Evolutionary conservation across 176 grass and related monocot species (phyloP), one percentile per base, ranked within the genome.

Genomic region (Ensete ventricosum): DNA sequence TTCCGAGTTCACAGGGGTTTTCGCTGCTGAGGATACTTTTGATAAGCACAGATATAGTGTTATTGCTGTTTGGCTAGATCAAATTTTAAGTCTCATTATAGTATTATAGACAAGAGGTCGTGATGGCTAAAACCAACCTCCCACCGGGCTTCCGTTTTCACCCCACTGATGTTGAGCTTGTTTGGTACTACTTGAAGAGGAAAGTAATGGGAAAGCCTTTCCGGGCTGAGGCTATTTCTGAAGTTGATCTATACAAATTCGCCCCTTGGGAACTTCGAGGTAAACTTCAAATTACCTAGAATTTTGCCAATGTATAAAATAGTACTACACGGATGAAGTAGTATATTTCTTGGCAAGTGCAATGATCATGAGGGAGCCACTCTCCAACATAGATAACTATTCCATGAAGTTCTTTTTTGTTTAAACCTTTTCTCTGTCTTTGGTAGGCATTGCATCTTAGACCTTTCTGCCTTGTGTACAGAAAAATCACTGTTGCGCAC

Each of bases 201-300:
- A 96, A 87, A 63, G 53, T 96, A 26, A 73, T 82, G 71, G 83
- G 84, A 20, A 90, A 90, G 73, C 77, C 76, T 13, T 64, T 92
- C 25, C 77, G 64, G 26, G 74, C 85, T 79, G 84, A 88, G 78
- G 79, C 83, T 72, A 80, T 92, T 72, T 79, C 85, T 0, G 89
- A 90, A 64, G 86, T 90, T 67, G 93, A 92, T 72, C 73, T 96
- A 21, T 96, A 96, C 77, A 87, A 92, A 79, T 90, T 80, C 75
- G 82, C 89, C 43, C 92, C 92, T 65, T 96, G 93, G 89, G 93
- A 92, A 76, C 89, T 92, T 84, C 89, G 83, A 69, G 81, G 89
- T 96, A 34, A 34, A 34, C 29, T 34, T 34, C 29, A 34, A 34
- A 34, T 5, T 34, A 34, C 3, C 29, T 34, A 6, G 34, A 43